phyloP scores from a whole-genome alignment of 1,139 yeast genomes.

The Saccharomyces hybrid region DNA sequence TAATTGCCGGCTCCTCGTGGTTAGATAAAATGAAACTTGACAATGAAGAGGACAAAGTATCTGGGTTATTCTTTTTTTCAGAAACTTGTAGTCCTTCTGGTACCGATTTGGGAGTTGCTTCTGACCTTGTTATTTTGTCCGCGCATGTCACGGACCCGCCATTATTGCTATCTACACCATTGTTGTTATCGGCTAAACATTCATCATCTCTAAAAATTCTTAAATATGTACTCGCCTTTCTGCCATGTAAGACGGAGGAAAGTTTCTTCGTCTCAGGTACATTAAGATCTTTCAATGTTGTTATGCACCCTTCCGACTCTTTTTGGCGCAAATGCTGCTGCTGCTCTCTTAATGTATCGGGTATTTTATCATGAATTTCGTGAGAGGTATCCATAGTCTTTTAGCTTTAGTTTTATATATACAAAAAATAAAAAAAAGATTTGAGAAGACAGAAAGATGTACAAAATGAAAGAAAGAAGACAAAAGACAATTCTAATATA shows the following conservation, averaged over 20 bases:
- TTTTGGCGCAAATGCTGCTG: not conserved
- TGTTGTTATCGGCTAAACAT: conserved; percentile 6
- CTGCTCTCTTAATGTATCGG: not conserved
- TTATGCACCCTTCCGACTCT: not conserved
- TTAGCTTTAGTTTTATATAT: not conserved
- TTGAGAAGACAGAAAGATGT: not conserved
- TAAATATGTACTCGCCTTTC: conserved; percentile 32
- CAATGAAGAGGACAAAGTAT: not conserved
- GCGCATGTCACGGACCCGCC: not conserved
- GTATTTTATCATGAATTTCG: not conserved
- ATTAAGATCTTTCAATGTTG: conserved; percentile 19
- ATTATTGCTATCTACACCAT: not conserved
- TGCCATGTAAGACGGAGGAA: conserved; percentile 24
- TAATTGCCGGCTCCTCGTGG: conserved; percentile 1
- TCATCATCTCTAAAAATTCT: conserved; percentile 30
- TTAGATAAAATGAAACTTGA: not conserved
- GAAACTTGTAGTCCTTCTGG: not conserved
- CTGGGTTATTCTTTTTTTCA: not conserved
- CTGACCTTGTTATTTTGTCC: conserved; percentile 1
- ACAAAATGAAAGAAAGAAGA: not conserved
- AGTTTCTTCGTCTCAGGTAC: conserved; percentile 18
- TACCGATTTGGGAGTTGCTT: not conserved
- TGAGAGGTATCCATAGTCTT: not conserved
- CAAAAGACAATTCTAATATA: not conserved
- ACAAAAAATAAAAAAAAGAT: not conserved